These are phyloP conservation scores for Odontarrhena argentea DNA, from an alignment of 345 rosid species.

Conservation along the genomic window DNA sequence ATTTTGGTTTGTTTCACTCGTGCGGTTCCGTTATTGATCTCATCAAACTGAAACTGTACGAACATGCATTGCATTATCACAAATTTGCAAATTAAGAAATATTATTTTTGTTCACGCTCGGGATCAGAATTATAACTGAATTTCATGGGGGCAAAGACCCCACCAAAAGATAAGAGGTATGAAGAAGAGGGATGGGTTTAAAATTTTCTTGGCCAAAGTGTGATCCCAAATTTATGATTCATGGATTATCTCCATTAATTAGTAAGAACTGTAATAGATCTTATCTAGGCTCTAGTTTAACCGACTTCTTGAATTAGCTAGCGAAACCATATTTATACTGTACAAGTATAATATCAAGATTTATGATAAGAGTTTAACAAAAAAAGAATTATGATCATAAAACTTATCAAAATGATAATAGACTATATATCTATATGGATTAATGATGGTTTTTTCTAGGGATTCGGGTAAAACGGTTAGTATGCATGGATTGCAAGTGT, in stretches of 20 bases:
- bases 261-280: neutral
- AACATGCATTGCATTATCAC: conserved; percentile 46
- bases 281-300: conserved; percentile 20
- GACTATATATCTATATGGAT: neutral
- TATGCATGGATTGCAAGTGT: conserved; percentile 32
- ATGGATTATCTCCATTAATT: conserved; percentile 18
- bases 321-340: neutral
- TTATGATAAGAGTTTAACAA: too few relatives aligned
- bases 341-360: neutral
- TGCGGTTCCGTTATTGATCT: conserved; percentile 43
- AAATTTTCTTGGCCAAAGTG: conserved; percentile 63
- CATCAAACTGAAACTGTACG: conserved; percentile 60
- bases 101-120: conserved; percentile 21
- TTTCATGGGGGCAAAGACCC: conserved; percentile 48
- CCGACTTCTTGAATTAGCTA: conserved; percentile 3
- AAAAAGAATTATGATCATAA: neutral
- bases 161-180: conserved; percentile 64
- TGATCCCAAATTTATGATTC: conserved; percentile 48
- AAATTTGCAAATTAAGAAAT: conserved; percentile 19
- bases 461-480: conserved; percentile 24
- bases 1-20: conserved; percentile 29
- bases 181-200: conserved; percentile 55
- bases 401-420: neutral
- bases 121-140: conserved; percentile 20
- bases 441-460: neutral